Conservation (phyloP, 163 green algal species). For the Dunaliella salina region DNA sequence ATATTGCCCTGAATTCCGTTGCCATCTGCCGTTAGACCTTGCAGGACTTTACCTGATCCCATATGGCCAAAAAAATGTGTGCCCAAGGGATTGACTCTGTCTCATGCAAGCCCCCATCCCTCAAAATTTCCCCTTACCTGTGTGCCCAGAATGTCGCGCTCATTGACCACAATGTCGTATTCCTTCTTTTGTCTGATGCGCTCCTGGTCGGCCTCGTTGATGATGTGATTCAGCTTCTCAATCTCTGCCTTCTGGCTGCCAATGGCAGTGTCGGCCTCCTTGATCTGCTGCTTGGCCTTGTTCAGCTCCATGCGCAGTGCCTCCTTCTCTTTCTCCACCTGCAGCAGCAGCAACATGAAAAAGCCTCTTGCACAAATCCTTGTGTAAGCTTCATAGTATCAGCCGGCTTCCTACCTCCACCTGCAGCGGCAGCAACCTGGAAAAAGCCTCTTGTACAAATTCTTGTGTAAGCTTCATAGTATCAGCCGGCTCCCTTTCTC, state of each 20-base stretch:
- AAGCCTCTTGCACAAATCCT: too few species aligned
- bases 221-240: constrained; percentile 78
- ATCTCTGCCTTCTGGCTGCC: constrained; percentile 61
- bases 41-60: too few species aligned
- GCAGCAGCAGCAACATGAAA: constrained; percentile 1
- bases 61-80: too few species aligned
- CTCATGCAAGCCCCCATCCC: too few species aligned
- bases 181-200: constrained; percentile 80
- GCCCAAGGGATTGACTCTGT: too few species aligned
- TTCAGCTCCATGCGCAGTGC: constrained; percentile 72
- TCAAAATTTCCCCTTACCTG: constrained; percentile 50
- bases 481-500: constrained; percentile 70
- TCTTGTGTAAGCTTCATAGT: too few species aligned
- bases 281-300: constrained; percentile 67
- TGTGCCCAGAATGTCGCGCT: constrained; percentile 81
- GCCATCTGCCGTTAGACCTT: too few species aligned
- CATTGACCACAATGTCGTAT: constrained; percentile 79
- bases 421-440: constrained; percentile 18
- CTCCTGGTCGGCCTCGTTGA: constrained; percentile 75
- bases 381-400: too few species aligned
- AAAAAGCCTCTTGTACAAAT: neutral
- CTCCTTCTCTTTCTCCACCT: constrained; percentile 91
- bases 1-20: too few species aligned
- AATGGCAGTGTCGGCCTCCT: constrained; percentile 71
- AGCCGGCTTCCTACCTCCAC: constrained; percentile 48